Evolutionary conservation across 2,329 filamentous ascomycete genomes (phyloP).

Genomic region (Botryosphaeria agaves): DNA sequence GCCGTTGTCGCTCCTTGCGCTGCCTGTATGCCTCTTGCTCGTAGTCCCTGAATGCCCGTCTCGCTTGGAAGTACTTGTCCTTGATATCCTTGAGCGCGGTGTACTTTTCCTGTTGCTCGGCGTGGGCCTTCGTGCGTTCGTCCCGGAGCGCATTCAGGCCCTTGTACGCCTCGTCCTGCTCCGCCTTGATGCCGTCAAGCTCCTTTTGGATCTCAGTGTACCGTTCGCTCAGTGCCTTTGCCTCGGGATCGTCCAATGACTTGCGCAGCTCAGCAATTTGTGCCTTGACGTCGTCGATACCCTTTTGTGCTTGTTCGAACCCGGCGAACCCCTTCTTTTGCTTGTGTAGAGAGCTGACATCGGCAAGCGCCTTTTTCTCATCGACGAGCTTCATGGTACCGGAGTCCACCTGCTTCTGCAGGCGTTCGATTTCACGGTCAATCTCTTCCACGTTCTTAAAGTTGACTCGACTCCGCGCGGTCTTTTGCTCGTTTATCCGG

Average conservation of each 20-base stretch:
- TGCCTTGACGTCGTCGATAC: conserved; percentile 70
- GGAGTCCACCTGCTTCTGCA: conserved; percentile 73
- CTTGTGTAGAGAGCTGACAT: conserved; percentile 72
- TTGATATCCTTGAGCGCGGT: conserved; percentile 68
- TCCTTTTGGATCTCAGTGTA: conserved; percentile 77
- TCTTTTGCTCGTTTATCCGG: conserved; percentile 75
- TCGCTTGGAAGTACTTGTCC: conserved; percentile 69
- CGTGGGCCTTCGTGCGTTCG: conserved; percentile 67
- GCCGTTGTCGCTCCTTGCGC: conserved; percentile 59
- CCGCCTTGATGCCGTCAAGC: conserved; percentile 75
- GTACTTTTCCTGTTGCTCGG: conserved; percentile 77
- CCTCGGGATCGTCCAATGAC: conserved; percentile 76
- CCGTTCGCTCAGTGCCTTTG: conserved; percentile 70
- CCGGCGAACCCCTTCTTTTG: conserved; percentile 78
- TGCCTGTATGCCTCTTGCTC: conserved; percentile 70
- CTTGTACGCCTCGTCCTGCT: conserved; percentile 85
- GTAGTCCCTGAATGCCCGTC: conserved; percentile 67
- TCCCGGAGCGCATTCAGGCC: conserved; percentile 70
- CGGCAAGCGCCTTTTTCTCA: conserved; percentile 80
- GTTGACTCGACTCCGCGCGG: conserved; percentile 57
- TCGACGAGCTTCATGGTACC: conserved; percentile 93
- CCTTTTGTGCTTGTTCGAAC: conserved; percentile 73
- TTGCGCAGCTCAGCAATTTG: conserved; percentile 85
- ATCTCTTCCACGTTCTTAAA: conserved; percentile 85
- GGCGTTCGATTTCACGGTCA: conserved; percentile 60